Base-by-base conservation (phyloP, 768 basidiomycete genomes). In the Boletus rubescentipes region DNA sequence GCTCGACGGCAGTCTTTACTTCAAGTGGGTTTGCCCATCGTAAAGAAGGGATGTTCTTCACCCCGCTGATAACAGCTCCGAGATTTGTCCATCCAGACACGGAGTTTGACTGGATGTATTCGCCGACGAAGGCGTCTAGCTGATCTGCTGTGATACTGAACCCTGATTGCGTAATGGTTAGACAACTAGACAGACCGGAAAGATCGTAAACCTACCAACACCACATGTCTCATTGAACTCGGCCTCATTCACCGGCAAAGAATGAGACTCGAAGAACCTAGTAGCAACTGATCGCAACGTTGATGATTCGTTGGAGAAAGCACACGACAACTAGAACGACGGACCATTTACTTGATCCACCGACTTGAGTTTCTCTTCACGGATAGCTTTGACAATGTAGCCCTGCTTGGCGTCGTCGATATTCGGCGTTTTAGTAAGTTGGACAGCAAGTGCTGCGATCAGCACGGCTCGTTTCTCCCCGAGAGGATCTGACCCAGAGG, bases 281-380 rank as follows among this genome's bases (percentile, higher is more conserved):
- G 83, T 75, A 14, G 91, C 91, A 62, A 51, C 61, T 61, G 37
- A 45, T 12, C n/a, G n/a, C 44, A 41, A 49, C 36, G 52, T 55
- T 36, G 31, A 46, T 51, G 23, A 14, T 55, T 52, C 18, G 49
- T n/a, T 41, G 31, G 40, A 10, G 42, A 23, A 46, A 29, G 36
- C 16, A 31, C 15, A 34, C 18, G 31, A 32, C 32, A 44, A 18
- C 40, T 37, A 31, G 26, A 46, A 46, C 11, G 35, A 71, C 85
- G 61, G 63, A 93, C 95, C 95, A 49, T 81, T 77, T 23, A 97
- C 84, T 76, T 98, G 95, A 68, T 98, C 96, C 4, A 83, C 79
- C 32, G 80, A 83, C 72, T 87, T 90, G 53, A 98, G 70, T 58
- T 81, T 81, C 20, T 82, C 86, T 51, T 85, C 80, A n/a, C 84